These are phyloP conservation scores for Globisporangium polare DNA, from an alignment of 352 stramenopile species.

Conservation along the genomic window DNA sequence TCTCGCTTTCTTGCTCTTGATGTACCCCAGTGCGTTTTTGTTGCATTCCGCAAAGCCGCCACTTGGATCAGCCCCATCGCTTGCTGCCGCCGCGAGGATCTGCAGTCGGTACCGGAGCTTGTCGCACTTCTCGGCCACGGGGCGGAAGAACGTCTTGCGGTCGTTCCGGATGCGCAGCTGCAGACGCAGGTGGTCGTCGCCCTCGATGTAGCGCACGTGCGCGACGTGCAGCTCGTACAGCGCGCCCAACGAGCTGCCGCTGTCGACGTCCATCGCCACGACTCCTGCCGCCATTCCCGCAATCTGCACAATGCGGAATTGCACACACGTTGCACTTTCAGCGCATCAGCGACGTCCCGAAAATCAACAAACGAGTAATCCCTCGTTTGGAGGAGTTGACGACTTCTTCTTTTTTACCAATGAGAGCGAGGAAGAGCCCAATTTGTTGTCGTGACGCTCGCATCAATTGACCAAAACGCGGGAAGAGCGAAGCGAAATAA, in stretches of 20 bases:
- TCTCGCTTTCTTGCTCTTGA: slow-evolving; percentile 5
- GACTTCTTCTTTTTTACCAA: not conserved
- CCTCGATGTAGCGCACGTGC: slow-evolving; percentile 38
- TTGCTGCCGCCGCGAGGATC: slow-evolving; percentile 32
- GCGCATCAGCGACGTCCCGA: not conserved
- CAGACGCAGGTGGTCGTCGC: slow-evolving; percentile 48
- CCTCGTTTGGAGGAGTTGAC: not conserved
- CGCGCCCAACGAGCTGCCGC: not conserved
- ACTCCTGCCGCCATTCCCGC: not conserved
- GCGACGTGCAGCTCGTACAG: slow-evolving; percentile 25
- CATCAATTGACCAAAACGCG: not conserved
- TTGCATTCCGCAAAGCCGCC: not conserved
- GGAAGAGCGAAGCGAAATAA: not conserved
- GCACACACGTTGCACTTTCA: not conserved
- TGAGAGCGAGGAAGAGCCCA: not conserved
- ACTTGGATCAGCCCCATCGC: not conserved
- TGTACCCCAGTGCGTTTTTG: not conserved
- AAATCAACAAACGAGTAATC: not conserved
- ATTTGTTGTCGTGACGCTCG: not conserved
- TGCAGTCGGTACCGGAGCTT: slow-evolving; percentile 61
- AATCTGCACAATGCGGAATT: not conserved
- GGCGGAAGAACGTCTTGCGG: slow-evolving; percentile 47
- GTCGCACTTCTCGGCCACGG: slow-evolving; percentile 36
- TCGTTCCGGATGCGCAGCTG: slow-evolving; percentile 43
- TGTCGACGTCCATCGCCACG: not conserved